A percentile compares a stretch with the other conserved stretches of the same genome.
Evolutionary conservation across 2,329 filamentous ascomycete species (phyloP).

Genomic region (Penicillium sp.): DNA sequence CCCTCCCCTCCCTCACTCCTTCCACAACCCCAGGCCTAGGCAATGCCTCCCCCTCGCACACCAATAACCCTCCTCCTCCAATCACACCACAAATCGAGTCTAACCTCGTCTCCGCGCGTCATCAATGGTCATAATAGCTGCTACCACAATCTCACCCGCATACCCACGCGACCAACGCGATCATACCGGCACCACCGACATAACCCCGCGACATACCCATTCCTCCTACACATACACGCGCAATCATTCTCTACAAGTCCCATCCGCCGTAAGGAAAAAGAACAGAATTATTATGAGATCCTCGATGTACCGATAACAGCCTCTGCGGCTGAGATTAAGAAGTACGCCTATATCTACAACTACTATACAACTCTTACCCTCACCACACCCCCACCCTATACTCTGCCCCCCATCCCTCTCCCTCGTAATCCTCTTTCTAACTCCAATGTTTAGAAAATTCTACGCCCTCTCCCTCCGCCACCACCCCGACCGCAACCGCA

Average conservation of each 20-base stretch:
- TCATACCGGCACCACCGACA: not conserved
- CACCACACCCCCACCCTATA: not conserved
- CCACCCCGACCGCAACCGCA: slow-evolving; percentile 89
- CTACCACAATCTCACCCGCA: slow-evolving; percentile 1
- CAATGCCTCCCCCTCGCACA: slow-evolving; percentile 34
- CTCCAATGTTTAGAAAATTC: slow-evolving; percentile 63
- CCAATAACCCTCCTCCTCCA: slow-evolving; percentile 17
- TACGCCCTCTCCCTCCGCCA: slow-evolving; percentile 89
- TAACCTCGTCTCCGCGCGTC: slow-evolving; percentile 1
- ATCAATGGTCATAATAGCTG: too few species aligned
- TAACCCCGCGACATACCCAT: not conserved
- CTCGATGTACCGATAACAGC: slow-evolving; percentile 75
- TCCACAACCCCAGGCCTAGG: slow-evolving; percentile 21
- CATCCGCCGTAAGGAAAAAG: slow-evolving; percentile 29
- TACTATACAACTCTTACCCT: not conserved
- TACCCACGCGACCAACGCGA: slow-evolving; percentile 21
- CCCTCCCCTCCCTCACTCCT: not conserved
- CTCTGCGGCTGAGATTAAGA: slow-evolving; percentile 80
- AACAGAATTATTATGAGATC: slow-evolving; percentile 78
- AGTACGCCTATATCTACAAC: slow-evolving; percentile 55
- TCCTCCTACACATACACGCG: not conserved
- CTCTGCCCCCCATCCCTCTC: not conserved
- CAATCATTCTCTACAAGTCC: slow-evolving; percentile 52
- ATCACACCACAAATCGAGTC: slow-evolving; percentile 11
- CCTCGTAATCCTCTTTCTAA: slow-evolving; percentile 2